Conservation (phyloP, 139 green algal genomes). For the Ettlia oleoabundans region DNA sequence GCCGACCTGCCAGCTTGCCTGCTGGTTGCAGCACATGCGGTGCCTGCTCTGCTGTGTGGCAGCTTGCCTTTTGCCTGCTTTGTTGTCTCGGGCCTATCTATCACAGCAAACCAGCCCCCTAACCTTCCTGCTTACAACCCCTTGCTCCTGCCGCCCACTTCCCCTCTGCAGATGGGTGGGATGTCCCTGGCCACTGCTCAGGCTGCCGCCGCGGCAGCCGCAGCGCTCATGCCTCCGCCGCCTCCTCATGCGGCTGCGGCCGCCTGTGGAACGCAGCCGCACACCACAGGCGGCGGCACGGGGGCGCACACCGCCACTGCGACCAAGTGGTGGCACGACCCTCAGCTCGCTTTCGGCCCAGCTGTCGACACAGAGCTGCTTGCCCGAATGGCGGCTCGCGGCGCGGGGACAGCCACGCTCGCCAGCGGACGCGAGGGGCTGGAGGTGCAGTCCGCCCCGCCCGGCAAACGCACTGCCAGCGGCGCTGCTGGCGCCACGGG, state of each 20-base stretch:
- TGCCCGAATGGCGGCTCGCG: background rate
- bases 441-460: slow-evolving; percentile 37
- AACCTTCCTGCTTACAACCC: background rate
- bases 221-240: slow-evolving; percentile 24
- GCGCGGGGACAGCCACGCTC: background rate
- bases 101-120: background rate
- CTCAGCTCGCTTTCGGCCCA: slow-evolving; percentile 33
- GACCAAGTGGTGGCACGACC: slow-evolving; percentile 44
- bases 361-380: slow-evolving; percentile 28
- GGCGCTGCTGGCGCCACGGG: background rate
- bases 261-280: background rate
- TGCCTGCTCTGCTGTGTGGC: too few species aligned
- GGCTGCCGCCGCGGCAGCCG: slow-evolving; percentile 7
- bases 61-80: background rate
- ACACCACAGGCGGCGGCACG: background rate
- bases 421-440: background rate
- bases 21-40: too few species aligned
- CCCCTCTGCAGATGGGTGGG: slow-evolving; percentile 24
- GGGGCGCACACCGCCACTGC: slow-evolving; percentile 1
- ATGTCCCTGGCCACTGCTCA: slow-evolving; percentile 2
- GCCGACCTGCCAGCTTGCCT: too few species aligned
- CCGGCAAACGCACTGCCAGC: background rate
- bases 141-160: background rate
- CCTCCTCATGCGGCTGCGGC: background rate
- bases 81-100: too few species aligned